Conservation (phyloP, 441 rosid genomes). For the Populus hybrid region DNA sequence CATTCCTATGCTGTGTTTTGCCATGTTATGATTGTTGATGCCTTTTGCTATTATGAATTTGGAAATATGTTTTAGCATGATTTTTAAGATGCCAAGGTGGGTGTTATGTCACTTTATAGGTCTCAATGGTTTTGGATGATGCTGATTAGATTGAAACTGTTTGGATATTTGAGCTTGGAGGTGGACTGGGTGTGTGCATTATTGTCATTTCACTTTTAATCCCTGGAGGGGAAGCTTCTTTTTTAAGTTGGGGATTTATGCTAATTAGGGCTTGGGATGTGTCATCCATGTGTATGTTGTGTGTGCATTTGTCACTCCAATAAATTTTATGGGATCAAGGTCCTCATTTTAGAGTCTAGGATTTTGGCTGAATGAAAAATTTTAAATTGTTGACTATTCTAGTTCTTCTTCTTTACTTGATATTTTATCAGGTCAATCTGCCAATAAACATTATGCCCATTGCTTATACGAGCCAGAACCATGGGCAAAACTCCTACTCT, state of each 20-base stretch:
- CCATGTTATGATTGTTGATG: background rate
- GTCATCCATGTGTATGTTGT: background rate
- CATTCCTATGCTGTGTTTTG: background rate
- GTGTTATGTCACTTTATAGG: too few relatives aligned
- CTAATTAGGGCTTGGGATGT: too few relatives aligned
- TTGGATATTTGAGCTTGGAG: background rate
- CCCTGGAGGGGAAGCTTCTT: too few relatives aligned
- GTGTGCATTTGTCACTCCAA: background rate
- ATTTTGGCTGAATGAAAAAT: background rate
- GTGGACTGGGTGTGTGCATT: background rate
- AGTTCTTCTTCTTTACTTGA: background rate
- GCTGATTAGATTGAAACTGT: background rate
- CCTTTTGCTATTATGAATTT: background rate
- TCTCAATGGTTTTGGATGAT: background rate
- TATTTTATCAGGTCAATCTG: slow-evolving; percentile 46
- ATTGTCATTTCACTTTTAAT: too few relatives aligned
- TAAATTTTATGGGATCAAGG: background rate
- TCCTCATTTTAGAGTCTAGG: background rate
- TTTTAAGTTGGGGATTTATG: too few relatives aligned
- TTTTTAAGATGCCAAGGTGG: background rate
- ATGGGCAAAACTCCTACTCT: slow-evolving; percentile 63
- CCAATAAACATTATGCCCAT: slow-evolving; percentile 65
- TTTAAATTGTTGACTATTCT: background rate
- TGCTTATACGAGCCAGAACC: slow-evolving; percentile 58
- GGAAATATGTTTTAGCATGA: background rate